phyloP scores from a whole-genome alignment of 192 early-diverging fungal species.

The Umbelopsis sp. region DNA sequence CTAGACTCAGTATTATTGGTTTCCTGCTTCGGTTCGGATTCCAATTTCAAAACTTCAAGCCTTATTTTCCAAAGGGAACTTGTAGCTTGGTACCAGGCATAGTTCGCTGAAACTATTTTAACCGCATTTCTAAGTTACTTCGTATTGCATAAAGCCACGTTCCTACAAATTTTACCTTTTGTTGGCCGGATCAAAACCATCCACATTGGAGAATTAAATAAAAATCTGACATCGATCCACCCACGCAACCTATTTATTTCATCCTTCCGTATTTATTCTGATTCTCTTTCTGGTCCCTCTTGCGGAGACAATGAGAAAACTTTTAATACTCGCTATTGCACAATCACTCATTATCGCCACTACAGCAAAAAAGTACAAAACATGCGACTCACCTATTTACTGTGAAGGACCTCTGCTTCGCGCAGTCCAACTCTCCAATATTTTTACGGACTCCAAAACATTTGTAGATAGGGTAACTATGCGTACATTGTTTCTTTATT shows the following conservation, averaged over 20 bases:
- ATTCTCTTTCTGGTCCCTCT: background rate
- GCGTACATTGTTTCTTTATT: background rate
- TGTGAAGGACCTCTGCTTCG: constrained; percentile 65
- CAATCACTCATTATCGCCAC: background rate
- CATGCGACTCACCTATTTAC: constrained; percentile 69
- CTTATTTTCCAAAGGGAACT: constrained; percentile 15
- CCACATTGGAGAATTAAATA: constrained; percentile 16
- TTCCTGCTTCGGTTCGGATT: constrained; percentile 1
- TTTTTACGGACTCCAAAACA: constrained; percentile 73
- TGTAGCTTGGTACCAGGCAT: background rate
- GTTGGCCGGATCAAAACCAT: constrained; percentile 10
- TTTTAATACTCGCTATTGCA: background rate
- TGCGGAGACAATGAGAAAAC: constrained; percentile 4
- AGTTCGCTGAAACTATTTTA: constrained; percentile 1
- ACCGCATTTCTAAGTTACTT: background rate
- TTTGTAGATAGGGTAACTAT: constrained; percentile 62
- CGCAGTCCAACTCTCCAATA: constrained; percentile 58
- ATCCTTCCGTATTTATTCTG: background rate
- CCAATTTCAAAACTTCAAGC: background rate
- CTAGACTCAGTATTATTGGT: constrained; percentile 2
- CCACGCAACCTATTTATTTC: background rate
- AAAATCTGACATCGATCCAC: background rate
- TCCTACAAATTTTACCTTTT: constrained; percentile 4
- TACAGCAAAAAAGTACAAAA: background rate
- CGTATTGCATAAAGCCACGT: constrained; percentile 4